These are phyloP conservation scores for Martensiomyces pterosporus DNA, from an alignment of 192 early-diverging fungal species.

Conservation along the genomic window DNA sequence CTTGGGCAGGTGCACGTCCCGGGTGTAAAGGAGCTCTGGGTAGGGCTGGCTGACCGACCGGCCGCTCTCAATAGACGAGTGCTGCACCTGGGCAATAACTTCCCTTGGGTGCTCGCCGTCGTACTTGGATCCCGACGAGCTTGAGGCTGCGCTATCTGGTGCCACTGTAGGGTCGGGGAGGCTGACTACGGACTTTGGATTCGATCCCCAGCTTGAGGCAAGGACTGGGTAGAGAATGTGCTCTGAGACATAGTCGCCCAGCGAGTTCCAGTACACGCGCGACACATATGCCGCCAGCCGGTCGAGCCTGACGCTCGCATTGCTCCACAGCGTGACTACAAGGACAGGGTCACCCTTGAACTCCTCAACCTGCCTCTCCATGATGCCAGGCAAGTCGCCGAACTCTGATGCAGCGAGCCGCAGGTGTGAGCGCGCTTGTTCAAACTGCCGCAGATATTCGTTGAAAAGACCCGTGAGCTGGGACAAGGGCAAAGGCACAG, in stretches of 20 bases:
- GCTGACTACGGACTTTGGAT: slow-evolving; percentile 12
- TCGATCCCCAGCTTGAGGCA: slow-evolving; percentile 31
- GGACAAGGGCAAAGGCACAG: slow-evolving; percentile 17
- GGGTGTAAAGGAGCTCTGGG: slow-evolving; percentile 24
- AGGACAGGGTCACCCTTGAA: slow-evolving; percentile 42
- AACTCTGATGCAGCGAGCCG: slow-evolving; percentile 23
- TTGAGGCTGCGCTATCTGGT: slow-evolving; percentile 8
- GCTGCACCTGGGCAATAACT: background rate
- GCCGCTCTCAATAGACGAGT: slow-evolving; percentile 7
- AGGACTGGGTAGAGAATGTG: slow-evolving; percentile 43
- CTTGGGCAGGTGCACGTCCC: slow-evolving; percentile 13
- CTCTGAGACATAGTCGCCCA: slow-evolving; percentile 50
- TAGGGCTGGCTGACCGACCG: slow-evolving; percentile 9
- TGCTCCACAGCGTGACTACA: slow-evolving; percentile 42
- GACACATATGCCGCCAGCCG: slow-evolving; percentile 39
- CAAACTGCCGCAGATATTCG: slow-evolving; percentile 47
- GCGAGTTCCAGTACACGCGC: slow-evolving; percentile 45
- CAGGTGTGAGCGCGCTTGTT: slow-evolving; percentile 28
- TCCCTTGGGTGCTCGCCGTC: background rate
- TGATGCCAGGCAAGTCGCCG: slow-evolving; percentile 14
- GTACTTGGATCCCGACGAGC: background rate
- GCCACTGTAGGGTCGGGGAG: slow-evolving; percentile 39
- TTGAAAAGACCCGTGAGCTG: slow-evolving; percentile 30
- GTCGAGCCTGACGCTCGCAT: slow-evolving; percentile 34
- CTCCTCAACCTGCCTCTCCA: slow-evolving; percentile 36